Evolutionary conservation across 139 green algal species (phyloP), one percentile per base, ranked within the genome.

Genomic region (Chlorella sp.): DNA sequence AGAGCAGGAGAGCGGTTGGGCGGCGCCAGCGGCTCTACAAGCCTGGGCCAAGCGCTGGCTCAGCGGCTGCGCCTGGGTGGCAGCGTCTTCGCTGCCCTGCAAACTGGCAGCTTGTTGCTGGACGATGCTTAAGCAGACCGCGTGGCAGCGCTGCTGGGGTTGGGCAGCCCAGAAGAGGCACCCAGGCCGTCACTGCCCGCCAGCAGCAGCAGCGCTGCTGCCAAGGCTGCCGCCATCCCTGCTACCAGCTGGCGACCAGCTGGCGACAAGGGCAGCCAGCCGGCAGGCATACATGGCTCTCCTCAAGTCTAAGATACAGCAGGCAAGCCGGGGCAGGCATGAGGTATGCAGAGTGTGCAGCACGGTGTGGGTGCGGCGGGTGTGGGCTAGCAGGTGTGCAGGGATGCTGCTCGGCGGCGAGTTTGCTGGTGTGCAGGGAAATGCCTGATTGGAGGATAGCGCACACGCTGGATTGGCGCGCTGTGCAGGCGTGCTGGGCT

Each of bases 121-220:
- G 96, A 98, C 64, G 91, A 96, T 24, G 93, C 94, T 0, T 96
- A 98, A 81, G 91, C 92, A 32, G 96, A 98, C 68, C 98, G 98
- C 91, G 80, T 97, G n/a, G 53, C 93, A 19, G 95, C 95, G 57
- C 89, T 98, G 19, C 79, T 98, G 39, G 95, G 91, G 0, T 64
- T 86, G 30, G 11, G 36, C 22, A 86, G 66, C 71, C 61, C 91
- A 68, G 80, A 75, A 16, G 83, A 89, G 34, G 80, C 86, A 2
- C 86, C 86, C 7, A 78, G 60, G 12, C 82, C 71, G 40, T 39
- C 40, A 39, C 60, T 91, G 42, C 48, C 53, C 11, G 48, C 14
- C 66, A 53, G 37, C 75, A 21, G 71, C 57, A 57, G 57, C 36
- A 32, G 69, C 37, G 28, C 64, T 37, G 36, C 34, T 26, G 40